Percentiles rank a stretch among this genome's conserved stretches.
These are phyloP conservation scores for Starmerella geochares DNA, from an alignment of 805 yeast genomes.

Conservation along the genomic window DNA sequence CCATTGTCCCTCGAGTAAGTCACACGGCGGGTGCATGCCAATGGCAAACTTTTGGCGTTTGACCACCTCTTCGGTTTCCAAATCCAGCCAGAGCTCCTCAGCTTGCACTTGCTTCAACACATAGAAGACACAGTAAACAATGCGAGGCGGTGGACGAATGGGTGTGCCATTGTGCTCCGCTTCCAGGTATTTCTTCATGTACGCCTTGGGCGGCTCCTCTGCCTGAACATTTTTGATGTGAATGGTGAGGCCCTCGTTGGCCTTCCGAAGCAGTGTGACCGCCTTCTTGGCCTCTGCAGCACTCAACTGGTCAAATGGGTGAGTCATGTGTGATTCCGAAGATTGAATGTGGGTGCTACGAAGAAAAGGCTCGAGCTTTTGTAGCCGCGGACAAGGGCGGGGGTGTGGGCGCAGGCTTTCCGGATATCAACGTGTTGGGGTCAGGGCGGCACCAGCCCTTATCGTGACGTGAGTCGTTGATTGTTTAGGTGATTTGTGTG, in stretches of 20 bases:
- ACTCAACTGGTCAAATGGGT: slow-evolving; percentile 32
- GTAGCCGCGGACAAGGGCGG: background rate
- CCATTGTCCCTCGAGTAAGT: slow-evolving; percentile 38
- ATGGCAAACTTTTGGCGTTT: slow-evolving; percentile 46
- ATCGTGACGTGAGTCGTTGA: background rate
- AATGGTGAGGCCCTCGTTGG: slow-evolving; percentile 27
- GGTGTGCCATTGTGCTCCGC: slow-evolving; percentile 47
- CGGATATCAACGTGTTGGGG: background rate
- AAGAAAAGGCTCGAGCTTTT: background rate
- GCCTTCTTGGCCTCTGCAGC: slow-evolving; percentile 28
- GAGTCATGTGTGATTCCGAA: no score
- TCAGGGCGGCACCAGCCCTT: background rate
- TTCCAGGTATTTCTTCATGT: slow-evolving; percentile 55
- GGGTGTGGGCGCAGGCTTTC: background rate
- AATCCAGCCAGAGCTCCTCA: slow-evolving; percentile 63
- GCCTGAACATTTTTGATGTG: slow-evolving; percentile 30
- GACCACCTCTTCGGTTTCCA: slow-evolving; percentile 50
- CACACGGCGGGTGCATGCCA: slow-evolving; percentile 60
- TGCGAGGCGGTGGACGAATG: slow-evolving; percentile 53
- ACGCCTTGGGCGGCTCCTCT: slow-evolving; percentile 67
- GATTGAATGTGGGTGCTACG: no score
- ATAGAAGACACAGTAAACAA: slow-evolving; percentile 59
- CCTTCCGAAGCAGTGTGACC: slow-evolving; percentile 23
- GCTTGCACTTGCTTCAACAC: slow-evolving; percentile 39
- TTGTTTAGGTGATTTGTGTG: background rate